Evolutionary conservation across 2,329 filamentous ascomycete genomes (phyloP), one percentile per base, ranked within the genome.

Genomic region (Arthrinium phaeospermum): DNA sequence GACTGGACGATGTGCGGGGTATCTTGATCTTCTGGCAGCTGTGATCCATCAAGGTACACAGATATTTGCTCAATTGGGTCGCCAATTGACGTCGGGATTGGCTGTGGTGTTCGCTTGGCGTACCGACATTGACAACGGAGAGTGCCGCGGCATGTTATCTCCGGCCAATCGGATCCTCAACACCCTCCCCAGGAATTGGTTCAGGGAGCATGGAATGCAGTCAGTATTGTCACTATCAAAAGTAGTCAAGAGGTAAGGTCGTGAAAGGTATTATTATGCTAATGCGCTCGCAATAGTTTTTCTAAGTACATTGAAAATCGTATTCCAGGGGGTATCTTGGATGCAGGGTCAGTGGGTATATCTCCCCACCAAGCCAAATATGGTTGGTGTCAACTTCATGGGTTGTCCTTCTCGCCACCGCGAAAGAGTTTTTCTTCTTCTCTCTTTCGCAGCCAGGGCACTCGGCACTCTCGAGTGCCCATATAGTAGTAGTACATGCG

Each of bases 381-480:
- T 37, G 53, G 53, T 61, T 61, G 53, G 53, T 27, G 27, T 51
- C 10, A 47, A 51, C n/a, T 51, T 27, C 49, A 27, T 51, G 49
- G 1, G n/a, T 51, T 41, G 10, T 51, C 30, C 16, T 57, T 27
- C 34, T 61, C 30, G 53, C 53, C 67, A 68, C 45, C 45, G 67
- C 19, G 37, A 46, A 68, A 14, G n/a, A 19, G 37, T 41, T 41
- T 41, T 30, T 30, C 27, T 30, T 2, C 6, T 41, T 10, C 37
- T 41, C 10, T 41, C 37, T 49, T 47, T 46, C 67, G 44, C 19
- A 3, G 27, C 79, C 83, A 12, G 34, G 57, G 57, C 57, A 41
- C 53, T 61, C 30, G 7, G 4, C 2, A 61, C 3, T 37, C 53
- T 37, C 19, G 57, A 64, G 57, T 64, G 19, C 57, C 57, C 57